phyloP scores from a whole-genome alignment of 495 filamentous ascomycete genomes.

The Lichina pygmaea region DNA sequence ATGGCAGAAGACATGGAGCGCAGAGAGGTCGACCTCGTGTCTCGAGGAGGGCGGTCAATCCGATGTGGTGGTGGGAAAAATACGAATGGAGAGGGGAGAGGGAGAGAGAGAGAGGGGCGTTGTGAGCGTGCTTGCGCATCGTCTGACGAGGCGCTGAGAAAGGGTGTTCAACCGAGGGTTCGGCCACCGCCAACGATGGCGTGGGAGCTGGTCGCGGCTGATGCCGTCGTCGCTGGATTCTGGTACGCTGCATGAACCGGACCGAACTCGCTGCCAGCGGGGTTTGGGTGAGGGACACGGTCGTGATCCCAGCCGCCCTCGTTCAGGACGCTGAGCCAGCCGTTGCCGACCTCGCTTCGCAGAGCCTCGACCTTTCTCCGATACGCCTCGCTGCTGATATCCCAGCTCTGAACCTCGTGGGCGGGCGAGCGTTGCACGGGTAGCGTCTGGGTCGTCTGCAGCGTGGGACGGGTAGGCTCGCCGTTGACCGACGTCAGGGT shows the following conservation, averaged over 20 bases:
- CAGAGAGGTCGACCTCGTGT: too few relatives aligned
- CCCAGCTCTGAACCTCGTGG: slow-evolving; percentile 27
- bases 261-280: slow-evolving; percentile 6
- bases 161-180: slow-evolving; percentile 15
- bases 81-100: background rate
- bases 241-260: background rate
- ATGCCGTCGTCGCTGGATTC: background rate
- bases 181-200: slow-evolving; percentile 24
- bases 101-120: background rate
- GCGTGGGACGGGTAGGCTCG: background rate
- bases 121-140: too few relatives aligned
- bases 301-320: slow-evolving; percentile 39
- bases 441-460: background rate
- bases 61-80: background rate
- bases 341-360: slow-evolving; percentile 54
- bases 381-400: slow-evolving; percentile 49
- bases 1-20: too few relatives aligned
- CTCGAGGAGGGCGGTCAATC: too few relatives aligned
- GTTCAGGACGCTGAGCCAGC: slow-evolving; percentile 62
- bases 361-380: slow-evolving; percentile 63
- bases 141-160: too few relatives aligned
- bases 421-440: slow-evolving; percentile 5
- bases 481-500: background rate
- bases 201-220: slow-evolving; percentile 13
- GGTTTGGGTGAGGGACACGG: slow-evolving; percentile 7